Evolutionary conservation across 1,139 yeast genomes (phyloP).

Genomic region (Ogataea hybrid): DNA sequence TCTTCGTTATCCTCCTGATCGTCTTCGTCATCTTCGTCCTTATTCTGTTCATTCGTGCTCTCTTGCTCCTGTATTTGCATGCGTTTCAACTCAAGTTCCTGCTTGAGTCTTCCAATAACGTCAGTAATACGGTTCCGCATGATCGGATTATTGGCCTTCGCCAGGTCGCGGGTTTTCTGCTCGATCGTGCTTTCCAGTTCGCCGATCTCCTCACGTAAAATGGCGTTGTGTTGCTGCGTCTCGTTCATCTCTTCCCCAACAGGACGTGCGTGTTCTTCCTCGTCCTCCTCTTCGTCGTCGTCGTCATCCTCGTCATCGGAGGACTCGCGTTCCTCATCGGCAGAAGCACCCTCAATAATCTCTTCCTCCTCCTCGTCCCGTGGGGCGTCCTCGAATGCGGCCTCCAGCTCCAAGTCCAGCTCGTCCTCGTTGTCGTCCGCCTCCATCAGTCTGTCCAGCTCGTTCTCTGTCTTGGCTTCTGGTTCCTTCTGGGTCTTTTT

Average conservation of each 20-base stretch:
- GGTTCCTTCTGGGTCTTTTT: constrained; percentile 31
- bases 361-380: constrained; percentile 35
- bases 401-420: constrained; percentile 23
- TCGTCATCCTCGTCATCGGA: constrained; percentile 51
- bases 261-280: constrained; percentile 45
- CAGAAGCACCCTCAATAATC: constrained; percentile 30
- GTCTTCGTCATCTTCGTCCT: constrained; percentile 24
- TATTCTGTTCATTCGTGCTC: constrained; percentile 18
- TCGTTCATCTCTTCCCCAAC: constrained; percentile 35
- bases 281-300: constrained; percentile 56
- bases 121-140: constrained; percentile 85
- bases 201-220: constrained; percentile 78
- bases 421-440: constrained; percentile 25
- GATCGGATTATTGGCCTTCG: constrained; percentile 81
- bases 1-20: constrained; percentile 33
- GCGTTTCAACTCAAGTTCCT: constrained; percentile 80
- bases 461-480: background rate
- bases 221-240: constrained; percentile 65
- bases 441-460: constrained; percentile 36
- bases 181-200: constrained; percentile 81
- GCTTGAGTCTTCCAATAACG: constrained; percentile 73
- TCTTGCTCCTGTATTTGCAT: constrained; percentile 56
- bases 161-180: constrained; percentile 71
- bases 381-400: constrained; percentile 29
- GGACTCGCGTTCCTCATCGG: constrained; percentile 42